Conservation (phyloP, 495 filamentous ascomycete genomes). For the Penicillium bialowiezense region DNA sequence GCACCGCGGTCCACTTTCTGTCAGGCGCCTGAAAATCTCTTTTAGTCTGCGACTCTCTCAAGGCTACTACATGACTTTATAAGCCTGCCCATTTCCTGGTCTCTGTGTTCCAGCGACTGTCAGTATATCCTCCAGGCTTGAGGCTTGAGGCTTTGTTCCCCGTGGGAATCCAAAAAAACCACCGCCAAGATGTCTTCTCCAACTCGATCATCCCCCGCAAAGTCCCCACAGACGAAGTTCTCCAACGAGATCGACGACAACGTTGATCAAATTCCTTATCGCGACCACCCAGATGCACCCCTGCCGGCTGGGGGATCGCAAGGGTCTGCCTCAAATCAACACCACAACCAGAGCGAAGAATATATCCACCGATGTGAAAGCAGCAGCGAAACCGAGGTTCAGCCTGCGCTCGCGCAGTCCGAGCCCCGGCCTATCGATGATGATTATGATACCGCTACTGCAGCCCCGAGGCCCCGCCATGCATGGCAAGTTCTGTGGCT, state of each 20-base stretch:
- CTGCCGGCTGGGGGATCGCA: slow-evolving; percentile 10
- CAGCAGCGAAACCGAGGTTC: slow-evolving; percentile 6
- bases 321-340: neutral
- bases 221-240: slow-evolving; percentile 5
- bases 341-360: neutral
- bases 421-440: slow-evolving; percentile 22
- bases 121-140: no score
- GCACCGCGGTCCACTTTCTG: neutral
- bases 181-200: neutral
- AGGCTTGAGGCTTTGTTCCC: no score
- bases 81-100: no score
- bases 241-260: slow-evolving; percentile 9
- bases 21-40: neutral
- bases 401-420: slow-evolving; percentile 12
- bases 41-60: neutral
- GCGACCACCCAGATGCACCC: slow-evolving; percentile 25
- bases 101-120: no score
- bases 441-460: slow-evolving; percentile 1
- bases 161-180: no score
- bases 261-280: neutral
- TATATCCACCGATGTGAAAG: neutral
- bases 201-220: slow-evolving; percentile 2
- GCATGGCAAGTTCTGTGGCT: slow-evolving; percentile 41
- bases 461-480: slow-evolving; percentile 15
- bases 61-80: no score